phyloP scores from a whole-genome alignment of 169 alveolate species.

The Plasmodium adleri region DNA sequence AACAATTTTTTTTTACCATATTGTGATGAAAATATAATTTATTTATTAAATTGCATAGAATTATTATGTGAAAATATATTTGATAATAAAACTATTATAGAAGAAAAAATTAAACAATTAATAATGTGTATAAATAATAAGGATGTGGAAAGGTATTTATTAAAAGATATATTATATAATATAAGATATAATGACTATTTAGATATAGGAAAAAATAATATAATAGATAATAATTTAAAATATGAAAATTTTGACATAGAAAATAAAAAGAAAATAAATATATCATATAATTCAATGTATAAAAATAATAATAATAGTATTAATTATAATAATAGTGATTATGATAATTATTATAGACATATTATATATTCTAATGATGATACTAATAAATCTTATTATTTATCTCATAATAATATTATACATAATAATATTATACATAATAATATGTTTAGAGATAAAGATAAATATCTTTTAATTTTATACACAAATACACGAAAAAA shows the following conservation, averaged over 20 bases:
- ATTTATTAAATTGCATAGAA: conserved; percentile 44
- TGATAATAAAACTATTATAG: conserved; percentile 18
- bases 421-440: not conserved
- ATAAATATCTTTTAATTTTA: conserved; percentile 19
- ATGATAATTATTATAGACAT: not conserved
- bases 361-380: not conserved
- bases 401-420: not conserved
- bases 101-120: conserved; percentile 23
- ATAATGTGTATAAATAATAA: conserved; percentile 6
- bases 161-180: conserved; percentile 19
- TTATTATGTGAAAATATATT: conserved; percentile 51
- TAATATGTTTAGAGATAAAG: not conserved
- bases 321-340: not conserved
- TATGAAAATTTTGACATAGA: not conserved
- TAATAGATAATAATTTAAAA: not conserved
- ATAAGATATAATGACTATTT: not conserved
- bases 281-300: not conserved
- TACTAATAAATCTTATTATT: not conserved
- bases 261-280: not conserved
- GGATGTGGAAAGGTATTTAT: conserved; percentile 28
- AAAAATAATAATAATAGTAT: not conserved
- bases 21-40: conserved; percentile 8
- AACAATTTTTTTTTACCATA: conserved; percentile 22
- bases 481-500: conserved; percentile 6
- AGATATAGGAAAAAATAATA: not conserved